These are phyloP conservation scores for Xylaria castorea DNA, from an alignment of 495 filamentous ascomycete species.

Conservation along the genomic window DNA sequence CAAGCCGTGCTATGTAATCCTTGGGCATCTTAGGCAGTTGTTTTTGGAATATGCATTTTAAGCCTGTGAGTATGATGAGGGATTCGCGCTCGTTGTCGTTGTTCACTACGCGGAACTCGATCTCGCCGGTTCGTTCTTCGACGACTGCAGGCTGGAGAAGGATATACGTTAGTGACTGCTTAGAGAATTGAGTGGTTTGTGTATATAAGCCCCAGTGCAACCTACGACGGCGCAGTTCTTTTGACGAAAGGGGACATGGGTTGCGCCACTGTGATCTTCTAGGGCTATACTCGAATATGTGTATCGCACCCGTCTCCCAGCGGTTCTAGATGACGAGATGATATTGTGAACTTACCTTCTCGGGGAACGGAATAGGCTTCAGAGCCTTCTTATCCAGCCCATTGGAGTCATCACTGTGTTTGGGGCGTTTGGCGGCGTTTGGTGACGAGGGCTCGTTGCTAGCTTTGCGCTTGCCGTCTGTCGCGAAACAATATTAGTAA, in stretches of 20 bases:
- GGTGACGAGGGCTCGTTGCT: constrained; percentile 70
- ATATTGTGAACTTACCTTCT: constrained; percentile 63
- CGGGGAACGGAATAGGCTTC: constrained; percentile 78
- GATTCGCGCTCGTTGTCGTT: constrained; percentile 90
- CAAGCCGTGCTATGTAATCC: constrained; percentile 95
- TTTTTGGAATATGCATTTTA: constrained; percentile 99
- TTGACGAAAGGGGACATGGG: neutral
- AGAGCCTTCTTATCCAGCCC: constrained; percentile 60
- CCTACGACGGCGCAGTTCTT: neutral
- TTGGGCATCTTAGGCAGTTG: constrained; percentile 99
- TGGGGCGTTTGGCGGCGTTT: constrained; percentile 67
- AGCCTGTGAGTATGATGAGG: constrained; percentile 90
- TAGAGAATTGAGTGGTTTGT: neutral
- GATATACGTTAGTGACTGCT: neutral
- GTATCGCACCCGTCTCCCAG: neutral
- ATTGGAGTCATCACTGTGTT: constrained; percentile 61
- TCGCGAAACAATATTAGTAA: constrained; percentile 23
- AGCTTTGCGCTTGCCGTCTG: constrained; percentile 80
- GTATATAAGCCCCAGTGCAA: neutral
- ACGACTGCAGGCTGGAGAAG: constrained; percentile 76
- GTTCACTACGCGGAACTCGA: constrained; percentile 97
- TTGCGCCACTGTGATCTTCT: neutral
- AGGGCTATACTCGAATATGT: neutral
- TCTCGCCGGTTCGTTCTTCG: constrained; percentile 93
- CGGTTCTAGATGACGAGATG: neutral